phyloP scores from a whole-genome alignment of 495 filamentous ascomycete species.

The Viridothelium virens region DNA sequence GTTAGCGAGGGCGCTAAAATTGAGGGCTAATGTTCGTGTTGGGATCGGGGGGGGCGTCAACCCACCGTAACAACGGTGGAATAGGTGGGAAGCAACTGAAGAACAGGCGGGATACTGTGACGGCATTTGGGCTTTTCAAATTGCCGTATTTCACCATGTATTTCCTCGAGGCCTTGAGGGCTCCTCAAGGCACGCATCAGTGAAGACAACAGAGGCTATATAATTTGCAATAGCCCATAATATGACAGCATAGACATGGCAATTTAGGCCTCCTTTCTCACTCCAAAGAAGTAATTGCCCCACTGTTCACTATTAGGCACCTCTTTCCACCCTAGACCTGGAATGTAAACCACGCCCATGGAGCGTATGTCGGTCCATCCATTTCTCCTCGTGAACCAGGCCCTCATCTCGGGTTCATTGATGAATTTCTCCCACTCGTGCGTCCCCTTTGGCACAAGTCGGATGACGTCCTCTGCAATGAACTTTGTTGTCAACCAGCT shows the following conservation, averaged over 20 bases:
- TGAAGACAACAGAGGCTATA: no score
- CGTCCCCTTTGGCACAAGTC: slow-evolving; percentile 83
- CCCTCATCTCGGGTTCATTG: slow-evolving; percentile 70
- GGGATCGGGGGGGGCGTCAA: no score
- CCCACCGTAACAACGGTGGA: no score
- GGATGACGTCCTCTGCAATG: slow-evolving; percentile 78
- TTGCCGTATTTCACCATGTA: not conserved
- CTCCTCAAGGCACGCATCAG: no score
- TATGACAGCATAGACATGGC: not conserved
- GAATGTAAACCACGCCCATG: slow-evolving; percentile 88
- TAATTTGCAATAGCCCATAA: not conserved
- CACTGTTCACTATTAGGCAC: slow-evolving; percentile 72
- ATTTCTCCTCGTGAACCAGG: slow-evolving; percentile 39
- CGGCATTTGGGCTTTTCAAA: not conserved
- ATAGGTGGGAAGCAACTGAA: not conserved
- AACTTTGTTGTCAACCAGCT: slow-evolving; percentile 89
- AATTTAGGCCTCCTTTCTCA: slow-evolving; percentile 46
- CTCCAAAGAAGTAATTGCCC: slow-evolving; percentile 95
- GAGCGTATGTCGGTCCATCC: slow-evolving; percentile 49
- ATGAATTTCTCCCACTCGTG: slow-evolving; percentile 96
- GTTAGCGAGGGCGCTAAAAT: no score
- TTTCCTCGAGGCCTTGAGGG: no score
- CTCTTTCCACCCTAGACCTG: slow-evolving; percentile 84
- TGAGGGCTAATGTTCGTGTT: no score
- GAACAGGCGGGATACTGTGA: not conserved